Evolutionary conservation across 2,329 filamentous ascomycete species (phyloP), one percentile per base, ranked within the genome.

Genomic region (Nemania sp.): DNA sequence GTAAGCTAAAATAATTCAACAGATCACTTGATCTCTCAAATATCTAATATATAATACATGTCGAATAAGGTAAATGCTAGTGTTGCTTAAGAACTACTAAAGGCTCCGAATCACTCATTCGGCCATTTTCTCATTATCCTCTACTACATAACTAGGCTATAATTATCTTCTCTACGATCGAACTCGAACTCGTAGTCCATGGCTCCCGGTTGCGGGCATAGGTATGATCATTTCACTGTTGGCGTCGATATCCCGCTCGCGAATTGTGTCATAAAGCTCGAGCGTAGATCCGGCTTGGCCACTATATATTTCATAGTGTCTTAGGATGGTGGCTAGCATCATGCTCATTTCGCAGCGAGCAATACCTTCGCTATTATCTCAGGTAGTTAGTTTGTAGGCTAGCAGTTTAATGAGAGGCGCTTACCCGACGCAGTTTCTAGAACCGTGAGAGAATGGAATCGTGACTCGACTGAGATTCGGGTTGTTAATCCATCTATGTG

Each of bases 221-320:
- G 73, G 74, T 22, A 75, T 73, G 52, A 76, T 76, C 26, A 64
- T 66, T 2, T 75, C 73, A n/a, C 62, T 52, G 18, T 70, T 60
- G 0, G 64, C 62, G 35, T 61, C 72, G 26, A 76, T 70, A 38
- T 75, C 72, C 41, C 73, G 53, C 53, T 62, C 68, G 0, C 73
- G 66, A 6, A 57, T 51, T 13, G 74, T 76, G 7, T 73, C 70
- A 49, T 73, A 73, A 3, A 76, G 49, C 63, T 76, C 72, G 1
- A 76, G 38, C 2, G 72, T 73, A 0, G 47, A 70, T 0, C 74
- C 74, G 1, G 53, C 47, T 49, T 73, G 71, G 2, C 73, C 72
- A 1, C n/a, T 8, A 27, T 75, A 76, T 1, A 75, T 15, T 18
- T 76, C 74, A 24, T 72, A 76, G 15, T 55, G 61, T 2, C 32